phyloP scores from a whole-genome alignment of 257 asterid genomes.

The Przewalskia tangutica region DNA sequence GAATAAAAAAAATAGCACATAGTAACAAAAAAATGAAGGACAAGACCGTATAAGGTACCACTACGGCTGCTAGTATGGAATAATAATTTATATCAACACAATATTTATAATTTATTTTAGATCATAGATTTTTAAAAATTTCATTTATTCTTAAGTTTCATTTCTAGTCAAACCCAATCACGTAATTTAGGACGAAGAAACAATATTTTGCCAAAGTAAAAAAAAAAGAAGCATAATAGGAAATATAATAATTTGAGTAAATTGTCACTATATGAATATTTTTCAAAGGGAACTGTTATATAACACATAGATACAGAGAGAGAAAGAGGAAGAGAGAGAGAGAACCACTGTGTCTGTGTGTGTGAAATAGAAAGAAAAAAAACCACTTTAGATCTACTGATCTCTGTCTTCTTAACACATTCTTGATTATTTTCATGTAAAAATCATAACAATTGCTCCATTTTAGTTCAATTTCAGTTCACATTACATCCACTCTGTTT shows the following conservation, averaged over 20 bases:
- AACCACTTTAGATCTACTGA: conserved; percentile 34
- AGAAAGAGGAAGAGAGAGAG: conserved; percentile 26
- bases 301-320: conserved; percentile 23
- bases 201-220: too few species aligned
- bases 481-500: conserved; percentile 26
- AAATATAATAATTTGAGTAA: background rate
- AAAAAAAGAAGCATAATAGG: too few species aligned
- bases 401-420: conserved; percentile 8
- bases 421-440: conserved; percentile 19
- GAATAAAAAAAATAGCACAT: too few species aligned
- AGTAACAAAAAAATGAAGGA: too few species aligned
- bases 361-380: background rate
- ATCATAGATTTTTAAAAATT: too few species aligned
- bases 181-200: too few species aligned
- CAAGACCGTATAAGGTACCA: too few species aligned
- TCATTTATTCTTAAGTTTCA: too few species aligned
- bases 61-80: too few species aligned
- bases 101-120: too few species aligned
- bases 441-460: conserved; percentile 8
- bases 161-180: too few species aligned
- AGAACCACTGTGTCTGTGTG: background rate
- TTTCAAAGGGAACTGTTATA: conserved; percentile 1
- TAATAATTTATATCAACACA: too few species aligned
- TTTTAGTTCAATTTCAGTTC: conserved; percentile 5
- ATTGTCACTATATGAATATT: background rate